Conservation (phyloP, 1,139 yeast genomes). For the Taphrina pruni region DNA sequence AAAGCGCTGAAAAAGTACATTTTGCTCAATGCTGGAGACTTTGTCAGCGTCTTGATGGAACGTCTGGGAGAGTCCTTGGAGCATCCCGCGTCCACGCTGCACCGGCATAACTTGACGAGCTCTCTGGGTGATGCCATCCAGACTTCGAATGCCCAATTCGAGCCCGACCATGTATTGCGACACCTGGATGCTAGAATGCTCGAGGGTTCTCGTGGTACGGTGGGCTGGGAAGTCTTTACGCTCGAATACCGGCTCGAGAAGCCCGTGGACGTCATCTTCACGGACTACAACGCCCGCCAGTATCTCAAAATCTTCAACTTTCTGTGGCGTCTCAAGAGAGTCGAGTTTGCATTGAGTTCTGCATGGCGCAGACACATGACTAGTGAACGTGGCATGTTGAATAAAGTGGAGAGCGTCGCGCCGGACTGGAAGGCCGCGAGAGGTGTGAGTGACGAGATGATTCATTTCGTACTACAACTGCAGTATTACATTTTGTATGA, state of each 20-base stretch:
- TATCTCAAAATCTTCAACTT: slow-evolving; percentile 85
- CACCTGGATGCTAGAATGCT: slow-evolving; percentile 82
- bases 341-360: slow-evolving; percentile 59
- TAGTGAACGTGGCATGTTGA: slow-evolving; percentile 48
- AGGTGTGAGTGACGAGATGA: slow-evolving; percentile 51
- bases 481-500: slow-evolving; percentile 54
- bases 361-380: slow-evolving; percentile 57
- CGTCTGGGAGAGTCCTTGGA: slow-evolving; percentile 64
- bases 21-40: slow-evolving; percentile 77
- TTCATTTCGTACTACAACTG: slow-evolving; percentile 53
- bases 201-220: slow-evolving; percentile 67
- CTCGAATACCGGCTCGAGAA: slow-evolving; percentile 75
- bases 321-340: slow-evolving; percentile 76
- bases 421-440: slow-evolving; percentile 50
- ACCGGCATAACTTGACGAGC: slow-evolving; percentile 70
- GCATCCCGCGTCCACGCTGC: slow-evolving; percentile 66
- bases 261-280: slow-evolving; percentile 57
- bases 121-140: slow-evolving; percentile 70
- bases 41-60: slow-evolving; percentile 67
- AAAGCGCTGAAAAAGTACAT: slow-evolving; percentile 68
- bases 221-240: slow-evolving; percentile 89
- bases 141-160: slow-evolving; percentile 64
- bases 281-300: slow-evolving; percentile 57
- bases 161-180: slow-evolving; percentile 55
- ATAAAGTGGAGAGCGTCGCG: slow-evolving; percentile 34